These are phyloP conservation scores for Penicillium atrosanguineum DNA, from an alignment of 495 filamentous ascomycete genomes.

Conservation along the genomic window DNA sequence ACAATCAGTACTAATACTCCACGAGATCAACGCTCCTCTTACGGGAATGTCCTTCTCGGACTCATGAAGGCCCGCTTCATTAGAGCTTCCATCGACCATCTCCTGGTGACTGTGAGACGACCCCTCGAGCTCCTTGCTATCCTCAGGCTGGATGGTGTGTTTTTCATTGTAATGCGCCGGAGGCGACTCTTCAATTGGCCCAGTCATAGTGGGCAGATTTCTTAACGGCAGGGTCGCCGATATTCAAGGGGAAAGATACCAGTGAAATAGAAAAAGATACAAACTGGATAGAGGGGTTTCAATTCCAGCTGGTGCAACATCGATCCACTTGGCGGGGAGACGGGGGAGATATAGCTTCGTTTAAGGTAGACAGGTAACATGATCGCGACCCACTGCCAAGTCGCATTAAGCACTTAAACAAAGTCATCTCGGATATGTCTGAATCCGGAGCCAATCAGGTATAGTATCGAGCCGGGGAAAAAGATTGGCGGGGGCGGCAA, in stretches of 20 bases:
- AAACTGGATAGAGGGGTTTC: background rate
- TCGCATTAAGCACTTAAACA: background rate
- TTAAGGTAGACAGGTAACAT: background rate
- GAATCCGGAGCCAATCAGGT: constrained; percentile 3
- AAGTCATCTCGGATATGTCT: constrained; percentile 3
- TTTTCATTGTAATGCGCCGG: constrained; percentile 29
- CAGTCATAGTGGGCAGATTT: constrained; percentile 14
- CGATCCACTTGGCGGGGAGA: constrained; percentile 1
- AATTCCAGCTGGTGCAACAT: background rate
- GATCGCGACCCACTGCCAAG: background rate
- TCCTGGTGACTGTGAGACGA: constrained; percentile 26
- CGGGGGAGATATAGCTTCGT: constrained; percentile 2
- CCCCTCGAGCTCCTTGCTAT: constrained; percentile 15
- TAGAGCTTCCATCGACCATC: constrained; percentile 11
- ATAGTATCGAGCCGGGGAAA: background rate
- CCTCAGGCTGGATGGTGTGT: constrained; percentile 10
- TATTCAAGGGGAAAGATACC: background rate
- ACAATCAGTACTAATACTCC: constrained; percentile 1
- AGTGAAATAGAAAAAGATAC: background rate
- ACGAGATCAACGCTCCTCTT: background rate
- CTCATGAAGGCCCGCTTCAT: constrained; percentile 23
- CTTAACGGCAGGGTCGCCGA: constrained; percentile 1
- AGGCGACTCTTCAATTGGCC: constrained; percentile 15
- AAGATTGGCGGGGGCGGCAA: background rate
- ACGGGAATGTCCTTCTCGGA: constrained; percentile 23